Evolutionary conservation across 176 grass and related monocot species (phyloP), one percentile per base, ranked within the genome.

Genomic region (Dendrocalamus sinicus): DNA sequence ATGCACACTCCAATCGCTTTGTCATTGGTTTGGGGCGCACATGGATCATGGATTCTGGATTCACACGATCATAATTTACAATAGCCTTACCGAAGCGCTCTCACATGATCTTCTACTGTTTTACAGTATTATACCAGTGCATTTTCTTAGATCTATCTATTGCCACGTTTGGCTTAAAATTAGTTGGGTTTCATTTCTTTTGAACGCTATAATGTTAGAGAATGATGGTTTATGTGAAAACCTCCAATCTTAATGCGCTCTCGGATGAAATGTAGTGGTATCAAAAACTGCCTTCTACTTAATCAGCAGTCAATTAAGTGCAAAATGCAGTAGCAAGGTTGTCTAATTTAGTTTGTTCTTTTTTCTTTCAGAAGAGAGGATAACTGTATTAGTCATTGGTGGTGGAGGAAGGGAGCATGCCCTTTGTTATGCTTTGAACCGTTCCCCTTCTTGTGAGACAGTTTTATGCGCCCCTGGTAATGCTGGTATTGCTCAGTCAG

Each of bases 381-480:
- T 95, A 63, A 85, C 59, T 41, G 88, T 95, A n/a, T 26, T 95
- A 55, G 91, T 98, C 74, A 91, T 98, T 81, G 91, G 95, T 26
- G 87, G 87, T 28, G 93, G 96, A n/a, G 96, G 93, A 75, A 93
- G 93, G 64, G 96, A 95, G 69, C 93, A 98, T 44, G 89, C 93
- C 14, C 93, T 98, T 62, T 98, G 95, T 77, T 95, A 91, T 66
- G 95, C 88, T 70, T 76, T 98, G 66, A 85, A 89, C 28, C 85
- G 78, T 7, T 92, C 95, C 19, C 91, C 91, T 28, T 93, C 95
- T 24, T 98, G 91, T 62, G 70, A 85, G 77, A 69, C 76, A 22
- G 91, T 98, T 22, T 89, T 98, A 22, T 98, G 95, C 5, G 89
- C 95, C 58, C 91, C 93, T 50, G 93, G 91, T 55, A 95, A 98